Conservation (phyloP, 441 rosid species). For the Adansonia grandidieri region DNA sequence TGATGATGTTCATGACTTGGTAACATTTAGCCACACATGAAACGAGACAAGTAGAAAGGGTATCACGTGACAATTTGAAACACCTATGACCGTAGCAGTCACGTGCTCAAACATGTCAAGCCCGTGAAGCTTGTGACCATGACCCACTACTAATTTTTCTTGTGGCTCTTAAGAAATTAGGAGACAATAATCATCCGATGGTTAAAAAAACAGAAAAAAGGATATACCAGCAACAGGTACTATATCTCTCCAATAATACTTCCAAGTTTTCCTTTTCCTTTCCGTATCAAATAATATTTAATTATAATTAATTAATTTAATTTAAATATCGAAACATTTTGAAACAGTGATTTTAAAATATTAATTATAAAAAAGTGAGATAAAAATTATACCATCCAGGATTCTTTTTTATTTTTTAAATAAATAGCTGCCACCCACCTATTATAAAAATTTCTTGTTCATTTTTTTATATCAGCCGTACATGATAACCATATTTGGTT, state of each 20-base stretch:
- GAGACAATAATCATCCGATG: too few relatives aligned
- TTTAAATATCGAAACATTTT: too few relatives aligned
- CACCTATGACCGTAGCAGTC: not conserved
- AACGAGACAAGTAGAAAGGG: not conserved
- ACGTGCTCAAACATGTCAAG: not conserved
- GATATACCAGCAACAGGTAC: not conserved
- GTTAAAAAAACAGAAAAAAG: not conserved
- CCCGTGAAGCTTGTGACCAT: not conserved
- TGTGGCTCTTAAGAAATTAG: too few relatives aligned
- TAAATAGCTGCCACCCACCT: too few relatives aligned
- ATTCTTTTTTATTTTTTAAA: too few relatives aligned
- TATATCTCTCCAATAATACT: not conserved
- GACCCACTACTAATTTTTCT: not conserved
- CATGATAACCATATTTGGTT: not conserved
- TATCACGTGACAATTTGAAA: not conserved
- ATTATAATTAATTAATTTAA: too few relatives aligned
- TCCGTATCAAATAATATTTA: too few relatives aligned
- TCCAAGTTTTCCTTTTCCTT: too few relatives aligned
- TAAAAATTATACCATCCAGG: too few relatives aligned
- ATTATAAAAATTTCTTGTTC: too few relatives aligned
- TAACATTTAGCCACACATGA: not conserved
- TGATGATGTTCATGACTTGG: not conserved
- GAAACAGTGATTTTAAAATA: too few relatives aligned
- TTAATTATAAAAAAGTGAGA: too few relatives aligned
- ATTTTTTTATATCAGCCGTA: not conserved